Conservation (phyloP, 345 rosid genomes). For the Populus pruinosa region DNA sequence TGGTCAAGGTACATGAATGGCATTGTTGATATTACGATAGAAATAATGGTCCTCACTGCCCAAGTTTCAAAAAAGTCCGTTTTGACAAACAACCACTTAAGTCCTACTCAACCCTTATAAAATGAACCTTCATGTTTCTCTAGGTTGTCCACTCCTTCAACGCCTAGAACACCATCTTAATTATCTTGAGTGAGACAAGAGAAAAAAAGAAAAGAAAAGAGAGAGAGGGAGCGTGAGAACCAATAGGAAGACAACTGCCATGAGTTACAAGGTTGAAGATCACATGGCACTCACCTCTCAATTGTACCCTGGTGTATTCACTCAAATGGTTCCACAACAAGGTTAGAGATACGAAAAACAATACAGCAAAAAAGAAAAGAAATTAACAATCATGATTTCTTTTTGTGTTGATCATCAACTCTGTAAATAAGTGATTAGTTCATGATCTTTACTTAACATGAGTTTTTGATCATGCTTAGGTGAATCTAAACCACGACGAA, state of each 20-base stretch:
- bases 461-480: slow-evolving; percentile 28
- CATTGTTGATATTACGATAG: slow-evolving; percentile 16
- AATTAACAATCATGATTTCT: not conserved
- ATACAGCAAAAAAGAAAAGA: not conserved
- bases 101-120: slow-evolving; percentile 18
- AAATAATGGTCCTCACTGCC: slow-evolving; percentile 6
- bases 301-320: slow-evolving; percentile 44
- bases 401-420: not conserved
- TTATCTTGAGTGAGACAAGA: not conserved
- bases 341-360: slow-evolving; percentile 34
- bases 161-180: not conserved
- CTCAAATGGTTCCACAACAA: slow-evolving; percentile 48
- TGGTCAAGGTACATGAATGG: slow-evolving; percentile 12
- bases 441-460: not conserved
- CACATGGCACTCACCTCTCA: slow-evolving; percentile 55
- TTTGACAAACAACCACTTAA: not conserved
- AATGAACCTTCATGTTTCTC: not conserved
- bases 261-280: slow-evolving; percentile 37
- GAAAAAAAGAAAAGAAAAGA: not conserved
- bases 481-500: slow-evolving; percentile 49
- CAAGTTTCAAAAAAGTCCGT: no score
- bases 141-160: not conserved
- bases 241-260: slow-evolving; percentile 4
- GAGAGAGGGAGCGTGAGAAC: slow-evolving; percentile 1
- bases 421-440: not conserved